A percentile compares a stretch with the other conserved stretches of the same genome.
Conservation (phyloP, 371 early-diverging fungal species). For the Entomophthora muscae region DNA sequence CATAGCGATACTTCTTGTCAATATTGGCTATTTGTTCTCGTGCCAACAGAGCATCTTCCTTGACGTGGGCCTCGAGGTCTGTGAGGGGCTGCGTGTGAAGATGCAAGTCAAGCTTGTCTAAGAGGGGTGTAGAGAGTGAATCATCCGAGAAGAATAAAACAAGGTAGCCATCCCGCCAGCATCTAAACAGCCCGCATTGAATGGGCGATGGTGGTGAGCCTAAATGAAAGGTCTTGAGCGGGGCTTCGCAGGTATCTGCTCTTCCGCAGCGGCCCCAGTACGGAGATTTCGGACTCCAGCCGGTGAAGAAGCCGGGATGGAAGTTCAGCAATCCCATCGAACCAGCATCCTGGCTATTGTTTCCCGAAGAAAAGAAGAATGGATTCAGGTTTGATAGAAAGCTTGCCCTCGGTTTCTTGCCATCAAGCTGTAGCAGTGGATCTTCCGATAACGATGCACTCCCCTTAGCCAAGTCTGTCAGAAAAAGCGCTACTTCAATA, state of each 20-base stretch:
- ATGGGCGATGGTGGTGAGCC: background rate
- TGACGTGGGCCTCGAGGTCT: background rate
- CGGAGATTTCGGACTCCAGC: background rate
- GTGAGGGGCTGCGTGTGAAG: background rate
- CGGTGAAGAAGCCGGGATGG: background rate
- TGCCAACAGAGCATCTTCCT: background rate
- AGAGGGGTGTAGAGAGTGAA: background rate
- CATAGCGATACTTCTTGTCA: background rate
- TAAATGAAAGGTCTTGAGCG: background rate
- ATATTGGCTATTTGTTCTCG: background rate
- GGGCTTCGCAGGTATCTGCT: background rate
- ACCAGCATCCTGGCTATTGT: background rate
- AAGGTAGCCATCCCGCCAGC: background rate
- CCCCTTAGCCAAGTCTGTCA: background rate
- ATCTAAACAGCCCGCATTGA: background rate
- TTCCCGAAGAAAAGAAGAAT: background rate
- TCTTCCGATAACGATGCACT: background rate
- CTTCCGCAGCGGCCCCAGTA: background rate
- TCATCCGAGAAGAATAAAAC: background rate
- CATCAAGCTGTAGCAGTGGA: background rate
- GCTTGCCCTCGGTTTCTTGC: background rate
- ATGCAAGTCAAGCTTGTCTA: background rate
- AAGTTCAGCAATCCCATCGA: background rate
- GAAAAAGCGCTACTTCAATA: background rate
- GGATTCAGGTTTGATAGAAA: background rate